Percentiles rank a stretch among this genome's conserved stretches.
Evolutionary conservation across 768 basidiomycete species (phyloP).

Genomic region (Suillus americanus): DNA sequence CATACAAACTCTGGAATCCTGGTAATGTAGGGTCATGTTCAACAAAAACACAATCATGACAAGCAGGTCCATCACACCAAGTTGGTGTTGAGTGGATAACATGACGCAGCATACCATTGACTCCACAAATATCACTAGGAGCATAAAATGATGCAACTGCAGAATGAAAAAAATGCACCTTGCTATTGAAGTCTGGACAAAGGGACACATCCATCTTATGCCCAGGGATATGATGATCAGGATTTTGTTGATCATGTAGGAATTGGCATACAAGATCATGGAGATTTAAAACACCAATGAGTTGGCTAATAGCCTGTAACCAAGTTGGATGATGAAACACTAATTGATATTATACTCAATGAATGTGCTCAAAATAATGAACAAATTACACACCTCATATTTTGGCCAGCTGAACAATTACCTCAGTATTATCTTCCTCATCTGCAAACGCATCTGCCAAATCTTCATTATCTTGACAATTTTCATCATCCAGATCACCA

Average conservation of each 20-base stretch:
- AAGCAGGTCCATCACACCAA: conserved; percentile 26
- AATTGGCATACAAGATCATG: conserved; percentile 15
- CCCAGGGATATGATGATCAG: conserved; percentile 9
- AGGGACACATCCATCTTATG: conserved; percentile 8
- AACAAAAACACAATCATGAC: conserved; percentile 31
- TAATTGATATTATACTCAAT: too few species aligned
- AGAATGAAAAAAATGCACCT: conserved; percentile 27
- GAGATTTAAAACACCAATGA: conserved; percentile 9
- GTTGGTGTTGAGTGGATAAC: conserved; percentile 24
- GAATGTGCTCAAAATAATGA: background rate
- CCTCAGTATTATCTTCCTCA: conserved; percentile 1
- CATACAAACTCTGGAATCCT: conserved; percentile 25
- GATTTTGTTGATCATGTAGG: conserved; percentile 14
- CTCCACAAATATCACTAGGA: conserved; percentile 35
- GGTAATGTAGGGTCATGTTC: conserved; percentile 12
- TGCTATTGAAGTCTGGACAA: conserved; percentile 18
- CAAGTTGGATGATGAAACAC: background rate
- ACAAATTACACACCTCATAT: background rate
- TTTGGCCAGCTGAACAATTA: background rate
- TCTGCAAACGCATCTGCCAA: background rate
- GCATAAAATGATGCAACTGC: conserved; percentile 32
- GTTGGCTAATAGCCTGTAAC: background rate
- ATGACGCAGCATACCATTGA: conserved; percentile 29
- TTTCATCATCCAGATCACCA: background rate
- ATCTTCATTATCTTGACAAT: background rate